Evolutionary conservation across 352 stramenopile genomes (phyloP).

Genomic region (Phytophthora uliginosa): DNA sequence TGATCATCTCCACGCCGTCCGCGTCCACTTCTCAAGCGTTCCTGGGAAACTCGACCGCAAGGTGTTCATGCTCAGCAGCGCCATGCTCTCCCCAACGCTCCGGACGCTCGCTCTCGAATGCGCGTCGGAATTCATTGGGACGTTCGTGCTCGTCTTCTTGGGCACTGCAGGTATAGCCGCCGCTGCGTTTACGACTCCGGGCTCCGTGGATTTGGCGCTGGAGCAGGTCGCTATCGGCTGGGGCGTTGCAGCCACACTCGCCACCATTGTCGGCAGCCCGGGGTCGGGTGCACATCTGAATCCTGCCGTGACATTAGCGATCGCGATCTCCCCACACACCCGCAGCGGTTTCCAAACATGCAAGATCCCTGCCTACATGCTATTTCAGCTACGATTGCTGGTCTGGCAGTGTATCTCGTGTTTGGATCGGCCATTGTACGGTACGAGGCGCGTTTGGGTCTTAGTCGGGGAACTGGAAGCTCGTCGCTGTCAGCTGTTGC

Average conservation of each 20-base stretch:
- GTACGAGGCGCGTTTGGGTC: constrained; percentile 57
- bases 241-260: constrained; percentile 58
- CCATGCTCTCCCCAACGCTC: constrained; percentile 25
- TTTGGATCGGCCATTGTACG: constrained; percentile 61
- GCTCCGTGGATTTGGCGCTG: constrained; percentile 15
- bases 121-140: constrained; percentile 50
- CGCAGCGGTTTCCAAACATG: constrained; percentile 38
- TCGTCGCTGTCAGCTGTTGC: constrained; percentile 69
- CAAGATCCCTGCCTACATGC: constrained; percentile 68
- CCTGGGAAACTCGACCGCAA: not conserved
- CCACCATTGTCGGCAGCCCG: constrained; percentile 55
- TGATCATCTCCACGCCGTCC: constrained; percentile 17
- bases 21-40: constrained; percentile 22
- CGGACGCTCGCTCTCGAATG: constrained; percentile 43
- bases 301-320: constrained; percentile 65
- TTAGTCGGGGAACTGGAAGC: constrained; percentile 36
- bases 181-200: constrained; percentile 22
- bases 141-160: constrained; percentile 52
- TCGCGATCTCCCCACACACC: constrained; percentile 49
- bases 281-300: constrained; percentile 80
- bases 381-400: constrained; percentile 65
- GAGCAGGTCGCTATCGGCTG: constrained; percentile 36
- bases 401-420: constrained; percentile 50
- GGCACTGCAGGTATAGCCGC: constrained; percentile 38
- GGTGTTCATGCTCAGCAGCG: constrained; percentile 21